Evolutionary conservation across 257 asterid species (phyloP).

Genomic region (Fraxinus anomala): DNA sequence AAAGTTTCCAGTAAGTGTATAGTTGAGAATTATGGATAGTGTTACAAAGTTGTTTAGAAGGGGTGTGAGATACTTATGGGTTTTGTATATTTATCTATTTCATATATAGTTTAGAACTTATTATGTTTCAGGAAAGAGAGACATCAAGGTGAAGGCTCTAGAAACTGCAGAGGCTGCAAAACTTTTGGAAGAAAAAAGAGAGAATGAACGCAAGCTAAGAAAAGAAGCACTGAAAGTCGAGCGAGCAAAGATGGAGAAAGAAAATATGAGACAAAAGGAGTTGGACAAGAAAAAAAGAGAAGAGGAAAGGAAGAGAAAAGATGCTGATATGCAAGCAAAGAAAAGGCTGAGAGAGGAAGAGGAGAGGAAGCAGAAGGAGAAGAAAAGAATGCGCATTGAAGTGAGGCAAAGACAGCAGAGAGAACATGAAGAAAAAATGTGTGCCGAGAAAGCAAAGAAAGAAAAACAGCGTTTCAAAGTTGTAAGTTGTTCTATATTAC

Average conservation of each 20-base stretch:
- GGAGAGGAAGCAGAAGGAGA: slow-evolving; percentile 70
- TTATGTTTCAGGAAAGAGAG: slow-evolving; percentile 72
- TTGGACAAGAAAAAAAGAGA: slow-evolving; percentile 69
- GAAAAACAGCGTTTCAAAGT: slow-evolving; percentile 44
- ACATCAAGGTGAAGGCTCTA: slow-evolving; percentile 91
- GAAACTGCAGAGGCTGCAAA: slow-evolving; percentile 95
- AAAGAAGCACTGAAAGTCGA: slow-evolving; percentile 85
- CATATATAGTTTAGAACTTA: slow-evolving; percentile 24
- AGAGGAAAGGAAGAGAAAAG: slow-evolving; percentile 74
- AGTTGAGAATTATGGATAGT: slow-evolving; percentile 10
- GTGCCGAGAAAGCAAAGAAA: slow-evolving; percentile 51
- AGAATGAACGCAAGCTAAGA: slow-evolving; percentile 69
- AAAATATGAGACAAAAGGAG: slow-evolving; percentile 67
- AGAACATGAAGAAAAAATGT: slow-evolving; percentile 62
- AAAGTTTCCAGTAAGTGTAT: slow-evolving; percentile 20
- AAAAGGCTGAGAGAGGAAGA: slow-evolving; percentile 85
- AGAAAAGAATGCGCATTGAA: slow-evolving; percentile 70
- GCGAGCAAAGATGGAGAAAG: slow-evolving; percentile 74
- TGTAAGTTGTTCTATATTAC: slow-evolving; percentile 26
- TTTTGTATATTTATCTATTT: slow-evolving; percentile 15
- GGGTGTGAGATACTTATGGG: not conserved
- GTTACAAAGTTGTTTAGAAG: too few relatives aligned
- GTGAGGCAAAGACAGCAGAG: slow-evolving; percentile 51
- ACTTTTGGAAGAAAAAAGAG: slow-evolving; percentile 69
- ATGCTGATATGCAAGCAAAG: slow-evolving; percentile 62